Evolutionary conservation across 2,329 filamentous ascomycete genomes (phyloP), one percentile per base, ranked within the genome.

Genomic region (Trichoderma sp.): DNA sequence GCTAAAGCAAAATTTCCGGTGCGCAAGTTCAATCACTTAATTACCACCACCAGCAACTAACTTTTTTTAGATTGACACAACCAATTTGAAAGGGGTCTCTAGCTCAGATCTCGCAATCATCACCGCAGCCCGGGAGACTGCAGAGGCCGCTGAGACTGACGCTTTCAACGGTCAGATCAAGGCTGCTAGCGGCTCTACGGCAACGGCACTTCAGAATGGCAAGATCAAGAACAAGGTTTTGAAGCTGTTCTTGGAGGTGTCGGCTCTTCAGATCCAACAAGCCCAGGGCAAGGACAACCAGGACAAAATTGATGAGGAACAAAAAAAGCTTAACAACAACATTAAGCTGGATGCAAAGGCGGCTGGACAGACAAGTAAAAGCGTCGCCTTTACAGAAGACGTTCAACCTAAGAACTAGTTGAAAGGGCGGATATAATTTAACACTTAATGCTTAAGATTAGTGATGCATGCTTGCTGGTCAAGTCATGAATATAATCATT

Each of bases 201-300:
- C 59, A 10, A 52, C 21, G 1, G 46, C 59, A n/a, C 32, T 63
- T 46, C 59, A 63, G 24, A 63, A 63, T n/a, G 59, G 59, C 30
- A 63, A 63, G 14, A 63, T 63, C 14, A 52, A 63, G 30, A 63
- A 63, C 59, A 63, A 63, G 59, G 59, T 63, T 63, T 32, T 63
- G 8, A 63, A 63, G 11, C 13, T 63, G 30, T 63, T 63, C 16
- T 34, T 63, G 14, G 59, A 63, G 49, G 59, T 63, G 30, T 37
- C 59, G 7, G 46, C 59, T 10, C 59, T 63, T 24, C 59, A 63
- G n/a, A 63, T 63, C 21, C 28, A 63, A 24, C 59, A 63, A 46
- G 59, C 59, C n/a, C 59, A 63, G 18, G 59, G 59, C 14, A n/a
- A 21, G 1, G 30, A 52, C 8, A 37, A 28, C 43, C 8, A n/a